These are phyloP conservation scores for Didymella pinodella DNA, from an alignment of 2,329 filamentous ascomycete species.

Conservation along the genomic window DNA sequence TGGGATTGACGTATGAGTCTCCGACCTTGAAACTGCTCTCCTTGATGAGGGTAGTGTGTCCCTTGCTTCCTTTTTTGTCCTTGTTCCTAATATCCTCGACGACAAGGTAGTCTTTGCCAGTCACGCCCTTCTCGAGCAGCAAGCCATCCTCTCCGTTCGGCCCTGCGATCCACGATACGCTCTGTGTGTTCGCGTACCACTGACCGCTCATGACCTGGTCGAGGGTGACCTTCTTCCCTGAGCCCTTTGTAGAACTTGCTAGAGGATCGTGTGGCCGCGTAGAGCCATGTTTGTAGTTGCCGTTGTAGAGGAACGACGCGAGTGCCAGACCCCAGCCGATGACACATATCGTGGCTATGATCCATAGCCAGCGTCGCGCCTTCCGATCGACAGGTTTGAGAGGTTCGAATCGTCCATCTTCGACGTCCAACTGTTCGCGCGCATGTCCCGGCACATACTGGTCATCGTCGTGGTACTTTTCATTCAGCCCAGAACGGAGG, in stretches of 20 bases:
- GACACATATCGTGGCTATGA: constrained; percentile 67
- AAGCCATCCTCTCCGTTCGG: constrained; percentile 82
- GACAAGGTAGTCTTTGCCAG: constrained; percentile 74
- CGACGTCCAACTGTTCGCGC: constrained; percentile 60
- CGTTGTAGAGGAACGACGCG: constrained; percentile 69
- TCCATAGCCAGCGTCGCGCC: constrained; percentile 68
- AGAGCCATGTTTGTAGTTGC: constrained; percentile 71
- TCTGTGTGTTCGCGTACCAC: constrained; percentile 70
- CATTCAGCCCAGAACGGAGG: constrained; percentile 38
- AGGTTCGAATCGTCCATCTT: constrained; percentile 57
- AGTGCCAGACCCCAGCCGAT: constrained; percentile 74
- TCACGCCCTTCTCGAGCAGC: constrained; percentile 74
- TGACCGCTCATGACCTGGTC: constrained; percentile 72
- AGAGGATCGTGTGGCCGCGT: constrained; percentile 72
- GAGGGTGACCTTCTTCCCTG: constrained; percentile 75
- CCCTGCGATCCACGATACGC: constrained; percentile 79
- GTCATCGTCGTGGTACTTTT: constrained; percentile 54
- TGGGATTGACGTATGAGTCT: constrained; percentile 64
- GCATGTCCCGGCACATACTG: constrained; percentile 54
- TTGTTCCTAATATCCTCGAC: constrained; percentile 82
- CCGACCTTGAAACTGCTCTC: constrained; percentile 67
- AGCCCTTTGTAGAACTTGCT: constrained; percentile 67
- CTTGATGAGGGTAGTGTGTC: constrained; percentile 79
- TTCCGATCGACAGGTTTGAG: constrained; percentile 69
- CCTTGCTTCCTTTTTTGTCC: constrained; percentile 49